Base-by-base conservation (phyloP, 2,329 filamentous ascomycete species). In the Clonostachys rhizophaga region DNA sequence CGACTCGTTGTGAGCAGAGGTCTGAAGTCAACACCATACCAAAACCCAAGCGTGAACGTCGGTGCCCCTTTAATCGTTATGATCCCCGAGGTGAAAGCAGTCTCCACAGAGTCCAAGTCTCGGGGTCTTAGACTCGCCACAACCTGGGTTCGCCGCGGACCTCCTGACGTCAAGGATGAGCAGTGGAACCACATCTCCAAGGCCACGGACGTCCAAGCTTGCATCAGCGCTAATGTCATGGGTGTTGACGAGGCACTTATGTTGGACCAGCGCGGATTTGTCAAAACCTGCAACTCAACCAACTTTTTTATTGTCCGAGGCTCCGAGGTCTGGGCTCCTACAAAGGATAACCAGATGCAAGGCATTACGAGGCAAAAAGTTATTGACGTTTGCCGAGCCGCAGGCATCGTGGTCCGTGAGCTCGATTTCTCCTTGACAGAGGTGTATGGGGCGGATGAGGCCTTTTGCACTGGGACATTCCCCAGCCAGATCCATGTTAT, bases 221-320 rank as follows among this genome's bases (percentile, higher is more conserved):
- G 58, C 44, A 58, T 60, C 44, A 54, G 52, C 40, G 59, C 59
- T 40, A 59, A 59, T 40, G 47, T 58, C 9, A 60, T 61, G 59
- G 55, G 53, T 13, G 59, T 60, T 6, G 59, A 62, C 44, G 59
- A 62, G 46, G 59, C 59, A 6, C 49, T 61, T 4, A 62, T 60
- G 58, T 52, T 63, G 34, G 58, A 61, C 44, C 47, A 55, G 36
- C 47, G 50, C 12, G 58, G 58, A 2, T 61, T 60, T 37, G 58
- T 61, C 42, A 63, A 61, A 50, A 61, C 59, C 5, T 61, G 60
- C 51, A 63, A 63, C 50, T 61, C 60, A 34, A 56, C 58, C 48
- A 63, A 63, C 40, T 62, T 63, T 50, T 63, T 63, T 48, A 60
- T 63, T 42, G 51, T 63, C n/a, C 58, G 58, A 10, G 57, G 56